phyloP scores from a whole-genome alignment of 2,329 filamentous ascomycete genomes.

The Dryadomyces quercivorus region DNA sequence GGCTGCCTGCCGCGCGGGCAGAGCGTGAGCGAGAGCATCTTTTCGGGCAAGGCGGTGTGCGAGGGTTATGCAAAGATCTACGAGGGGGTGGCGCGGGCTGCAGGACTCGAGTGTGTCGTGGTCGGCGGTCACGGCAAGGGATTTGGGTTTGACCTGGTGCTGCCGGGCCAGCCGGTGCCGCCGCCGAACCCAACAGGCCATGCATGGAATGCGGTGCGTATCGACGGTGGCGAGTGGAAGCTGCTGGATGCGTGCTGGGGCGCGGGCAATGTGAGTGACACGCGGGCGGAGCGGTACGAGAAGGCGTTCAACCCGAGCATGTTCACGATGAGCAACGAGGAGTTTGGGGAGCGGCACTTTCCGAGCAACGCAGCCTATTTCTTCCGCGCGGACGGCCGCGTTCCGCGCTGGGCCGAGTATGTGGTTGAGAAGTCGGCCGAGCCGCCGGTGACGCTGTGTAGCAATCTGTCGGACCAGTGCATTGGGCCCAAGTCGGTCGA shows the following conservation, averaged over 20 bases:
- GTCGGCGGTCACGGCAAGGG: conserved; percentile 79
- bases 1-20: conserved; percentile 49
- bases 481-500: conserved; percentile 46
- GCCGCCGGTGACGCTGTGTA: conserved; percentile 34
- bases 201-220: conserved; percentile 86
- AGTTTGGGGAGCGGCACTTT: conserved; percentile 73
- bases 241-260: conserved; percentile 90
- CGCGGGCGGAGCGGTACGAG: conserved; percentile 45
- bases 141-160: conserved; percentile 54
- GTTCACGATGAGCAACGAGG: conserved; percentile 56
- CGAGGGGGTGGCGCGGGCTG: conserved; percentile 62
- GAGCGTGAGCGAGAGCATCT: conserved; percentile 61
- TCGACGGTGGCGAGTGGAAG: conserved; percentile 84
- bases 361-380: conserved; percentile 57
- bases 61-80: conserved; percentile 83
- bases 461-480: conserved; percentile 34
- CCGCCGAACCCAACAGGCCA: conserved; percentile 52
- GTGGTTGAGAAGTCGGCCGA: conserved; percentile 46
- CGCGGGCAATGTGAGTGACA: conserved; percentile 53
- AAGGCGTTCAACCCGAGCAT: conserved; percentile 53
- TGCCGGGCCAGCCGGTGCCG: conserved; percentile 53
- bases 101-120: conserved; percentile 66
- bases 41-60: conserved; percentile 74
- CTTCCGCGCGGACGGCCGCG: conserved; percentile 60
- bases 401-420: conserved; percentile 71